Conservation (phyloP, 176 grass and related monocot genomes). For the Zea luxurians region DNA sequence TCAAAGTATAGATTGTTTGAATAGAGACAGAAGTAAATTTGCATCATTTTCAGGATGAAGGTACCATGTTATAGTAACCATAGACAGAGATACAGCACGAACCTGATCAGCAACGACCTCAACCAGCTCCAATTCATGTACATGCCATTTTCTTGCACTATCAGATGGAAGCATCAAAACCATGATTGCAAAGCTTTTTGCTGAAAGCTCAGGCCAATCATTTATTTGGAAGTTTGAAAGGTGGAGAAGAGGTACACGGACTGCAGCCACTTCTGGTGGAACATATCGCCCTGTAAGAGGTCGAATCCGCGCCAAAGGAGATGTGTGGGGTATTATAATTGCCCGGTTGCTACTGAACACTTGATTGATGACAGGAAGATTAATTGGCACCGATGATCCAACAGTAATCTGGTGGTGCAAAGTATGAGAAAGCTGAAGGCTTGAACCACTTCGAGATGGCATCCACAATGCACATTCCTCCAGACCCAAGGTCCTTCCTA, state of each 20-base stretch:
- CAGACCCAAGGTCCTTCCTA: constrained; percentile 59
- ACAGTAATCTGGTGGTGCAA: constrained; percentile 57
- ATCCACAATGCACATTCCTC: constrained; percentile 80
- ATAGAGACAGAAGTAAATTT: background rate
- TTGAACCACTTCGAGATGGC: constrained; percentile 55
- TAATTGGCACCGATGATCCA: constrained; percentile 58
- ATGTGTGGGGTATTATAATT: constrained; percentile 68
- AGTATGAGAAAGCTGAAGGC: constrained; percentile 77
- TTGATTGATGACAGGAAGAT: constrained; percentile 71
- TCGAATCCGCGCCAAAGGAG: constrained; percentile 55
- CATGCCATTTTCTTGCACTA: constrained; percentile 81
- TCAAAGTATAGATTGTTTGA: background rate
- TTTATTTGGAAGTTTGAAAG: constrained; percentile 92
- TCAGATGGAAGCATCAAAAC: constrained; percentile 85
- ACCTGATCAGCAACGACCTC: constrained; percentile 98
- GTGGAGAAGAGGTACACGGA: constrained; percentile 76
- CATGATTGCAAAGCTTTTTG: constrained; percentile 89
- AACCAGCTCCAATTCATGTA: constrained; percentile 87
- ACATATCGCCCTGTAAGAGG: constrained; percentile 58
- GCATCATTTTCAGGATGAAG: background rate
- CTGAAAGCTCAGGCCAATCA: constrained; percentile 73
- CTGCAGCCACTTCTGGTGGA: constrained; percentile 80
- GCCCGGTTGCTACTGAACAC: constrained; percentile 70
- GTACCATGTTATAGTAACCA: constrained; percentile 15
- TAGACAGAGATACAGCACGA: constrained; percentile 15